A percentile compares a stretch with the other conserved stretches of the same genome.
Conservation (phyloP, 1,284 basidiomycete genomes). For the Microbotryum lychnidis-dioicae region DNA sequence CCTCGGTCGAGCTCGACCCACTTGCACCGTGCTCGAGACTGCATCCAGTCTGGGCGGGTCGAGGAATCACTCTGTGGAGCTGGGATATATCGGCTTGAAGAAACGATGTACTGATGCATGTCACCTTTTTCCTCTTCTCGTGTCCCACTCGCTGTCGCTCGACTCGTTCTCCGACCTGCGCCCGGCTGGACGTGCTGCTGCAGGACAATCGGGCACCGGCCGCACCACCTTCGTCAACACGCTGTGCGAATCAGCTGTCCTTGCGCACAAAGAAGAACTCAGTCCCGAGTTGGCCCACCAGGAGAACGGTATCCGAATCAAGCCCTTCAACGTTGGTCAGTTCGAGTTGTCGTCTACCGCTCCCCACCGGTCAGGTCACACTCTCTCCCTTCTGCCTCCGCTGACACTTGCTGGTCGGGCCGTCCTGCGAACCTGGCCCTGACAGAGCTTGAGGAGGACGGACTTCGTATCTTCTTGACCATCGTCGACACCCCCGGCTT, state of each 20-base stretch:
- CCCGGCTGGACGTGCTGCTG: neutral
- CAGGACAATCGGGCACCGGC: slow-evolving; percentile 90
- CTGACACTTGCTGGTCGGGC: slow-evolving; percentile 44
- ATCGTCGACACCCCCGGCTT: slow-evolving; percentile 99
- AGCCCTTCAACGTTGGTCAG: slow-evolving; percentile 86
- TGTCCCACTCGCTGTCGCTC: neutral
- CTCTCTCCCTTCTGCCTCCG: neutral
- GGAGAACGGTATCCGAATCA: slow-evolving; percentile 91
- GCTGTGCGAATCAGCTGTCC: slow-evolving; percentile 59
- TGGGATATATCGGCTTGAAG: neutral
- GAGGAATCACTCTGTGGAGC: neutral
- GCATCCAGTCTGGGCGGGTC: too few species aligned
- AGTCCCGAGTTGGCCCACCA: slow-evolving; percentile 82
- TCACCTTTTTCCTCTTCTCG: neutral
- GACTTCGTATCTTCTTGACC: slow-evolving; percentile 92
- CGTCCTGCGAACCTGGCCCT: neutral
- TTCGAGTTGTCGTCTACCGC: slow-evolving; percentile 21
- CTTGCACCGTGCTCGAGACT: neutral
- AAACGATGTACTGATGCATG: neutral
- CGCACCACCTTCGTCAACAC: slow-evolving; percentile 98
- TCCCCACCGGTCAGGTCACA: slow-evolving; percentile 3
- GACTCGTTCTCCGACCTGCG: too few species aligned
- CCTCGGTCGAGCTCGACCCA: neutral
- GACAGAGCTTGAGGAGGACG: slow-evolving; percentile 94
- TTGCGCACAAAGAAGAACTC: slow-evolving; percentile 68